Base-by-base conservation (phyloP, 2,329 filamentous ascomycete species). In the Venturia pyrina region DNA sequence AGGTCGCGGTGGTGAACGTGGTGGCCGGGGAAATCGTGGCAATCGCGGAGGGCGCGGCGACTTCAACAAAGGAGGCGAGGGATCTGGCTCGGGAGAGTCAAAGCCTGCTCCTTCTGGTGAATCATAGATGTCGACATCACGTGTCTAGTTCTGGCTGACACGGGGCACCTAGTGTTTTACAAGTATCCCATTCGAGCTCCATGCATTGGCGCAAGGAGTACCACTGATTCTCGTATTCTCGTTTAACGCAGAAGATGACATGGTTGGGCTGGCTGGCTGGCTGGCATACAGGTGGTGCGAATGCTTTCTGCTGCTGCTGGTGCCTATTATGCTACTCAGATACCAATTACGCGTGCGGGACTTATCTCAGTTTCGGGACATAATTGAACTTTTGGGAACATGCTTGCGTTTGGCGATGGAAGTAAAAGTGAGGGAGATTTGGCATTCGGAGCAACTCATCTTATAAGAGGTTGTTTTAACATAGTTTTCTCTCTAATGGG, bases 1-100 rank as follows among this genome's bases (percentile, higher is more conserved):
- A 68, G 80, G 84, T 68, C 79, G 81, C 68, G 78, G 83, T 68
- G 81, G 84, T 67, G 71, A 72, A 7, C 68, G 70, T n/a, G 72
- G 72, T 32, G 68, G 67, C 60, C 63, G 62, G 40, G 44, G 62
- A 40, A 57, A 57, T 21, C 37, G 64, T 41, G 64, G 64, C 37
- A 37, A 32, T 40, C 48, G 43, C 44, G 62, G 62, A n/a, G 60
- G 60, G 8, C 60, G 60, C 44, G 63, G 60, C 2, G 60, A 40
- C 3, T 62, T 62, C 60, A 62, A 62, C 60, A 62, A 62, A 17
- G 60, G 60, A 43, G 53, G 63, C 40, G 63, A 53, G 5, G 62
- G 43, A 15, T 15, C 63, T 56, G 37, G 43, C 32, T 37, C 44
- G 28, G 53, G 34, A 40, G 63, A 65, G 21, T 59, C 63, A 32